phyloP scores from a whole-genome alignment of 2,329 filamentous ascomycete species.

The Emergomyces pasteurianus region DNA sequence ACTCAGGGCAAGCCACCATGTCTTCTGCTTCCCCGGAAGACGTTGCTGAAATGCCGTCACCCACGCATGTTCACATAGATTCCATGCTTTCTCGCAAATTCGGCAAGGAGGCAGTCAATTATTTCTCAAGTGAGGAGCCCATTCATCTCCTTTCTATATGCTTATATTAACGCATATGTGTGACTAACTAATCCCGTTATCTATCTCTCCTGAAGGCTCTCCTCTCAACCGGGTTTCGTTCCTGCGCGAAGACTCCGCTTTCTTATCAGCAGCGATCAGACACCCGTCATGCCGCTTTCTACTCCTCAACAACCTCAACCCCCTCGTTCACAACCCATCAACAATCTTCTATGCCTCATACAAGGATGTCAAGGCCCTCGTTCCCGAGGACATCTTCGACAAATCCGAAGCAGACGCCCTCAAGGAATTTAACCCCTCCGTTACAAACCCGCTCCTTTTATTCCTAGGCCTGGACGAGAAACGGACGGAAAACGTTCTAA shows the following conservation, averaged over 20 bases:
- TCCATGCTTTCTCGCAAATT: slow-evolving; percentile 41
- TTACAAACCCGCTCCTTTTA: slow-evolving; percentile 57
- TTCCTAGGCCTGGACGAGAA: slow-evolving; percentile 75
- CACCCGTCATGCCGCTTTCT: slow-evolving; percentile 51
- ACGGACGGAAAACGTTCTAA: slow-evolving; percentile 29
- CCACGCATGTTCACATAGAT: slow-evolving; percentile 47
- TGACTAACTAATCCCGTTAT: neutral
- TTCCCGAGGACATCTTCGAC: slow-evolving; percentile 60
- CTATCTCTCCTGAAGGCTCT: slow-evolving; percentile 25
- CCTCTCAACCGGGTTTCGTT: slow-evolving; percentile 40
- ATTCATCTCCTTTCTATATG: neutral
- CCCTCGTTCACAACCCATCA: slow-evolving; percentile 50
- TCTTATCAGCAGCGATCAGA: slow-evolving; percentile 36
- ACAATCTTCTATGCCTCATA: slow-evolving; percentile 57
- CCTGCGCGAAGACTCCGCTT: slow-evolving; percentile 35
- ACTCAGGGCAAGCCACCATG: neutral
- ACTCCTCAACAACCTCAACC: slow-evolving; percentile 65
- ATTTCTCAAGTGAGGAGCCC: slow-evolving; percentile 34
- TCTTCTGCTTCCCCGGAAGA: neutral
- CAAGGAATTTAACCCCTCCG: slow-evolving; percentile 59
- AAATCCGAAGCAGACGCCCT: slow-evolving; percentile 61
- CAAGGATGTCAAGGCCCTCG: slow-evolving; percentile 56
- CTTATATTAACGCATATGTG: neutral
- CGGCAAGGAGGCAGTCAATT: slow-evolving; percentile 40
- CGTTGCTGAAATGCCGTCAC: slow-evolving; percentile 36